A percentile compares a stretch with the other conserved stretches of the same genome.
These are phyloP conservation scores for Epichloe sibirici DNA, from an alignment of 2,329 filamentous ascomycete species.

Conservation along the genomic window DNA sequence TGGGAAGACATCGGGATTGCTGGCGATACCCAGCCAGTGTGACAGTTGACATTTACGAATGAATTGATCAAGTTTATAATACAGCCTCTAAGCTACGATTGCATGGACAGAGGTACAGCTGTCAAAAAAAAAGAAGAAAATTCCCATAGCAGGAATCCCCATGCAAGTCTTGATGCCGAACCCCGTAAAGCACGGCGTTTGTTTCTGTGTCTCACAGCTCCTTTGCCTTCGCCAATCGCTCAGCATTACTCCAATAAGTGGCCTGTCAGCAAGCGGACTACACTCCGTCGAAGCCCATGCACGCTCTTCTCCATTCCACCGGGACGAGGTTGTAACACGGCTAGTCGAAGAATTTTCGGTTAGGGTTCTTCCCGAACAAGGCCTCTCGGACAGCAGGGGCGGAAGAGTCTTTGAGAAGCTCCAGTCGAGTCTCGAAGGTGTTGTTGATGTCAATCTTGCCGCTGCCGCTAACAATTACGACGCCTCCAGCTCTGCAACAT, in stretches of 20 bases:
- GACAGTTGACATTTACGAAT: no score
- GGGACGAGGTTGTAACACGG: not conserved
- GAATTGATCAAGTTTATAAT: constrained; percentile 11
- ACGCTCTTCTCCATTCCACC: not conserved
- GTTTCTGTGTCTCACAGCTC: not conserved
- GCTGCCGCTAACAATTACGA: constrained; percentile 64
- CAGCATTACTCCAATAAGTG: constrained; percentile 9
- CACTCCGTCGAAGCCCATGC: not conserved
- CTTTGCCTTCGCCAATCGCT: not conserved
- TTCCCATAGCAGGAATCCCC: not conserved
- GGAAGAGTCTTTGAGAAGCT: constrained; percentile 70
- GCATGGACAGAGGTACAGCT: constrained; percentile 11
- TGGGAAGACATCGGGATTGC: no score
- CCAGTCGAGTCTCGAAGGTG: constrained; percentile 85
- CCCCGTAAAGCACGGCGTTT: not conserved
- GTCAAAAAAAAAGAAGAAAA: not conserved
- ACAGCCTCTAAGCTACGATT: constrained; percentile 19
- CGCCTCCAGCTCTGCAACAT: constrained; percentile 61
- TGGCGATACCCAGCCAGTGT: no score
- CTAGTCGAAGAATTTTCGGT: constrained; percentile 91
- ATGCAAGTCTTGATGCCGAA: constrained; percentile 12
- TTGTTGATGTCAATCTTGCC: constrained; percentile 99
- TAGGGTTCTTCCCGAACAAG: constrained; percentile 87
- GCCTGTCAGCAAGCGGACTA: not conserved
- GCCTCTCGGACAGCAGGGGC: constrained; percentile 75